Conservation (phyloP, 2,329 filamentous ascomycete genomes). For the Sclerotinia nivalis region DNA sequence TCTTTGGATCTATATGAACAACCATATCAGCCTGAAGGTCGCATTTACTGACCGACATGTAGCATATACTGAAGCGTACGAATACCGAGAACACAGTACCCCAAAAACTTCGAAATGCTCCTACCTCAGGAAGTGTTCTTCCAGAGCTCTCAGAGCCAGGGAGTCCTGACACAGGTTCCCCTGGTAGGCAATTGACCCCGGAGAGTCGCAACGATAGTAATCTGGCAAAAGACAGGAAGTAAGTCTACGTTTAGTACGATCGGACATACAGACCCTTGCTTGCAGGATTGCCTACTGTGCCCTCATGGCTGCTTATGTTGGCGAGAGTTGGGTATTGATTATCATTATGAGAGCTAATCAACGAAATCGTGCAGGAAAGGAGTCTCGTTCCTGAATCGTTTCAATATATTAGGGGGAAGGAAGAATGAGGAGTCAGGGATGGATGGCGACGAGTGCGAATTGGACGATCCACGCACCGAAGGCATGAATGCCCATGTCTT, state of each 20-base stretch:
- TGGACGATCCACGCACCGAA: constrained; percentile 68
- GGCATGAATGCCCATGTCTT: constrained; percentile 83
- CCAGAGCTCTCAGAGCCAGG: constrained; percentile 31
- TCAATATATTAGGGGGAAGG: constrained; percentile 71
- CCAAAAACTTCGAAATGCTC: constrained; percentile 50
- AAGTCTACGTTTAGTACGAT: constrained; percentile 41
- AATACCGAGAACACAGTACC: constrained; percentile 62
- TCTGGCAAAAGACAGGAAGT: constrained; percentile 64
- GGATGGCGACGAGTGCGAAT: constrained; percentile 66
- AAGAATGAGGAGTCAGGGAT: constrained; percentile 63
- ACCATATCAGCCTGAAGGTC: background rate
- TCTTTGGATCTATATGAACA: constrained; percentile 2
- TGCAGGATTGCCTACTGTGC: constrained; percentile 27
- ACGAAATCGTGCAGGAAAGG: constrained; percentile 64
- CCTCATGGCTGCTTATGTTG: constrained; percentile 1
- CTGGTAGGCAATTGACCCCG: constrained; percentile 43
- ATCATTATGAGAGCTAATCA: constrained; percentile 18
- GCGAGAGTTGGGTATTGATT: background rate
- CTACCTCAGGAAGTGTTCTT: constrained; percentile 53
- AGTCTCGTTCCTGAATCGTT: constrained; percentile 83
- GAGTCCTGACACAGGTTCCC: constrained; percentile 34
- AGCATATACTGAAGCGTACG: constrained; percentile 65
- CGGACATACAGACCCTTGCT: constrained; percentile 19
- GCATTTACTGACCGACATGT: constrained; percentile 31
- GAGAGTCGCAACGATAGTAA: constrained; percentile 38